These are phyloP conservation scores for Paraphoma chrysanthemicola DNA, from an alignment of 2,329 filamentous ascomycete species.

Conservation along the genomic window DNA sequence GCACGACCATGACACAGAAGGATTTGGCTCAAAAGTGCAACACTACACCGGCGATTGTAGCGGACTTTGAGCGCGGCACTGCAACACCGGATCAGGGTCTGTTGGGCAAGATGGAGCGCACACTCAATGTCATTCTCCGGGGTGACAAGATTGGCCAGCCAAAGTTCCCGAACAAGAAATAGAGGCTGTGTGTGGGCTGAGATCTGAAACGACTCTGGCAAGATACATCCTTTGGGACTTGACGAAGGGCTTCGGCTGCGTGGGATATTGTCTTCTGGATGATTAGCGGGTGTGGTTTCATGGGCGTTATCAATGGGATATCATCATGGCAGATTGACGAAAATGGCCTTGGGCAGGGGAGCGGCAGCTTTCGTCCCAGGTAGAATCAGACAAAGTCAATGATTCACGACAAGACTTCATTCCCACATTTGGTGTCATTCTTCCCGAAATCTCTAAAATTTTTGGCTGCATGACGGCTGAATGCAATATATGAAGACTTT, in stretches of 20 bases:
- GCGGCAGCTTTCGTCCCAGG: background rate
- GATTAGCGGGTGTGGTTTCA: slow-evolving; percentile 11
- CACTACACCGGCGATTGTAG: slow-evolving; percentile 79
- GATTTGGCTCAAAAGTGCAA: slow-evolving; percentile 86
- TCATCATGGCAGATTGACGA: background rate
- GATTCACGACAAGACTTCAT: background rate
- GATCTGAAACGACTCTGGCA: background rate
- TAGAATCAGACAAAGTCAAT: background rate
- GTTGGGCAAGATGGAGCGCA: slow-evolving; percentile 77
- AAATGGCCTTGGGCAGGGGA: background rate
- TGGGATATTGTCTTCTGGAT: slow-evolving; percentile 1
- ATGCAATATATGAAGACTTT: too few relatives aligned
- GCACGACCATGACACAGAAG: slow-evolving; percentile 83
- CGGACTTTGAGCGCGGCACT: slow-evolving; percentile 83
- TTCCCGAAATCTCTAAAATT: background rate
- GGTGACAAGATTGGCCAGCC: slow-evolving; percentile 85
- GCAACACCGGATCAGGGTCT: slow-evolving; percentile 85
- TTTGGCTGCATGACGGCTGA: too few relatives aligned
- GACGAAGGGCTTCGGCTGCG: background rate
- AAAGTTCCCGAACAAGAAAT: slow-evolving; percentile 77
- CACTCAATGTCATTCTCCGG: slow-evolving; percentile 86
- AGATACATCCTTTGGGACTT: background rate
- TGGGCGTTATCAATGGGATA: slow-evolving; percentile 3
- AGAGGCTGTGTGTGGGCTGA: slow-evolving; percentile 49
- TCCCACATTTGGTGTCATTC: background rate